Evolutionary conservation across 495 filamentous ascomycete genomes (phyloP).

Genomic region (Friedmanniomyces simplex): DNA sequence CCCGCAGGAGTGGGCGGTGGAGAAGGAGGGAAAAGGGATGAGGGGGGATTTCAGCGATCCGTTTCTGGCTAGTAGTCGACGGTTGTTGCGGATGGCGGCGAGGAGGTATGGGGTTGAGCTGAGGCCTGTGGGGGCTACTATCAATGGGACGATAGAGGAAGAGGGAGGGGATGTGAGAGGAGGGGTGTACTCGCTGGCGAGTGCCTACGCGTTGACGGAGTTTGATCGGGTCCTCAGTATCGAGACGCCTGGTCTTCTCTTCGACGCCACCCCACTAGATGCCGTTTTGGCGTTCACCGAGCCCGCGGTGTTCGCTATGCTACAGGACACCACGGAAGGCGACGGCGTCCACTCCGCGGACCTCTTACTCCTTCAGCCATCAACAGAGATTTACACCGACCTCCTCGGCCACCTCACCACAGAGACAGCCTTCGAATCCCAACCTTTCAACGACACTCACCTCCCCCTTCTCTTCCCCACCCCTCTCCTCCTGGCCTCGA

Average conservation of each 20-base stretch:
- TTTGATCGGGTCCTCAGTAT: slow-evolving; percentile 37
- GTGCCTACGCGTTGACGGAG: slow-evolving; percentile 31
- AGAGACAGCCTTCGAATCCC: background rate
- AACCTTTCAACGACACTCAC: slow-evolving; percentile 22
- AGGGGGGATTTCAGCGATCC: slow-evolving; percentile 23
- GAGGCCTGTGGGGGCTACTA: slow-evolving; percentile 31
- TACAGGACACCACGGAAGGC: slow-evolving; percentile 24
- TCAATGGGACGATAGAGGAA: slow-evolving; percentile 21
- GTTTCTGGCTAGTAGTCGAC: slow-evolving; percentile 30
- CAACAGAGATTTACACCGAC: slow-evolving; percentile 9
- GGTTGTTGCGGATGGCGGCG: slow-evolving; percentile 36
- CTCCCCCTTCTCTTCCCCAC: slow-evolving; percentile 24
- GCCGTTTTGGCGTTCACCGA: slow-evolving; percentile 33
- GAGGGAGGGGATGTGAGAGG: background rate
- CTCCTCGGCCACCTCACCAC: slow-evolving; percentile 16
- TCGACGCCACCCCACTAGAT: slow-evolving; percentile 35
- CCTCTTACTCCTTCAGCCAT: slow-evolving; percentile 29
- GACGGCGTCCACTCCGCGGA: slow-evolving; percentile 21
- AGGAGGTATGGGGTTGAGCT: slow-evolving; percentile 35
- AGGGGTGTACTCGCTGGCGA: slow-evolving; percentile 30
- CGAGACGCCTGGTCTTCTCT: slow-evolving; percentile 33
- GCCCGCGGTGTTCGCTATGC: slow-evolving; percentile 25
- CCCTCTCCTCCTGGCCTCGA: slow-evolving; percentile 12
- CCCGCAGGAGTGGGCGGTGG: slow-evolving; percentile 33
- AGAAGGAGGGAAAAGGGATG: slow-evolving; percentile 11